phyloP scores from a whole-genome alignment of 1,284 basidiomycete genomes.

The Tylopilus orsonianus region DNA sequence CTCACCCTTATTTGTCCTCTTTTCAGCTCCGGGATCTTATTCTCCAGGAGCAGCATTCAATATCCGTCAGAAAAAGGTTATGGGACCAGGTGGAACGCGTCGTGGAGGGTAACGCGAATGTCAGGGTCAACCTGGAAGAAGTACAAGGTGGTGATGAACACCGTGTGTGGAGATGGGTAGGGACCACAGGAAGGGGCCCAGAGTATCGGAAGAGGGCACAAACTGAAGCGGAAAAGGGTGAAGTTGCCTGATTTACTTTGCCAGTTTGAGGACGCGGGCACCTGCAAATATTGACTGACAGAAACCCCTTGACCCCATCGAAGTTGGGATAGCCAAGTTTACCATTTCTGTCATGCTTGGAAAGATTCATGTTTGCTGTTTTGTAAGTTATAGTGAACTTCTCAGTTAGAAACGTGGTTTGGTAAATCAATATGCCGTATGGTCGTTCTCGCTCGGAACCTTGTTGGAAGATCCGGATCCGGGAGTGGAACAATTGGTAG shows the following conservation, averaged over 20 bases:
- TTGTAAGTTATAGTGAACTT: conserved; percentile 28
- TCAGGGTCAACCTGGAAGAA: conserved; percentile 87
- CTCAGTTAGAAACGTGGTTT: conserved; percentile 27
- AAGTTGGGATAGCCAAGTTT: conserved; percentile 10
- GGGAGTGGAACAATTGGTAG: conserved; percentile 31
- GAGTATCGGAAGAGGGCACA: conserved; percentile 37
- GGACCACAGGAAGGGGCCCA: conserved; percentile 43
- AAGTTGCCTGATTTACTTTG: conserved; percentile 27
- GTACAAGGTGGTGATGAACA: conserved; percentile 85
- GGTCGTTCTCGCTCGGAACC: conserved; percentile 30
- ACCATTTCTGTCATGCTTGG: conserved; percentile 17
- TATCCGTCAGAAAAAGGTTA: conserved; percentile 63
- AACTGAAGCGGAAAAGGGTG: conserved; percentile 31
- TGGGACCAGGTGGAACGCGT: conserved; percentile 88
- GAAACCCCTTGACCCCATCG: conserved; percentile 32
- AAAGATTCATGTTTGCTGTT: conserved; percentile 20
- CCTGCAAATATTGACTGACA: conserved; percentile 15
- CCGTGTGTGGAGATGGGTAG: conserved; percentile 84
- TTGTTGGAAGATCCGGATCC: conserved; percentile 37
- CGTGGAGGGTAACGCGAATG: conserved; percentile 94
- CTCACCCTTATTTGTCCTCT: conserved; percentile 83
- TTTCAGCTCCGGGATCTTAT: conserved; percentile 90
- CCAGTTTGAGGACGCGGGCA: conserved; percentile 11
- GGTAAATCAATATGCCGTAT: conserved; percentile 25
- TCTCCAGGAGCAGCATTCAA: conserved; percentile 79